Conservation (phyloP, 2,329 filamentous ascomycete genomes). For the Pseudogymnoascus sp. region DNA sequence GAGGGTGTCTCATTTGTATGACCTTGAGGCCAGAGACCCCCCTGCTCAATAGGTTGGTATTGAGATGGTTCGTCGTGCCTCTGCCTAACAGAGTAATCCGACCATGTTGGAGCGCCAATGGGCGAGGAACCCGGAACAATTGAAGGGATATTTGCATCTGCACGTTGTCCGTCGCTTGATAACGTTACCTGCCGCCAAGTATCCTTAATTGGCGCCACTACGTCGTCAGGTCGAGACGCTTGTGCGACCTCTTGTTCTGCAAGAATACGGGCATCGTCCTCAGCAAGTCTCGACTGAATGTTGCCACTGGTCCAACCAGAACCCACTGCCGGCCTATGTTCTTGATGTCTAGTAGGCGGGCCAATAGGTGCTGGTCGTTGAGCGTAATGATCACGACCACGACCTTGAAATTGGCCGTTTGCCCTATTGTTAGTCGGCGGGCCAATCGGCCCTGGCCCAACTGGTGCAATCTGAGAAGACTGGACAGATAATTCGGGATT, state of each 20-base stretch:
- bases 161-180: slow-evolving; percentile 1
- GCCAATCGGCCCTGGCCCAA: slow-evolving; percentile 28
- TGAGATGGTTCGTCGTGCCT: background rate
- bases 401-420: slow-evolving; percentile 22
- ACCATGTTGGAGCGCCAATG: background rate
- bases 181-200: slow-evolving; percentile 8
- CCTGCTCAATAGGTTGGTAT: background rate
- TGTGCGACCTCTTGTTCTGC: slow-evolving; percentile 5
- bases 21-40: background rate
- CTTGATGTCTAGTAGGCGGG: slow-evolving; percentile 23
- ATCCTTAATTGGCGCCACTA: slow-evolving; percentile 8
- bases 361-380: slow-evolving; percentile 26
- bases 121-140: background rate
- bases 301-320: slow-evolving; percentile 6
- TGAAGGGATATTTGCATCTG: background rate
- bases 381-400: slow-evolving; percentile 21
- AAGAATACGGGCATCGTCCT: slow-evolving; percentile 10
- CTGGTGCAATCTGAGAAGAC: slow-evolving; percentile 21
- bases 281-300: slow-evolving; percentile 6
- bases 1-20: background rate
- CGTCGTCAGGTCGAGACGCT: background rate
- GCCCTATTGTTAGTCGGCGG: slow-evolving; percentile 23
- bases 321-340: background rate
- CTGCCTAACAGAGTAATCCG: slow-evolving; percentile 4
- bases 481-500: slow-evolving; percentile 47